phyloP scores from a whole-genome alignment of 108 stramenopile species.

The Pseudonitzschia pungens region DNA sequence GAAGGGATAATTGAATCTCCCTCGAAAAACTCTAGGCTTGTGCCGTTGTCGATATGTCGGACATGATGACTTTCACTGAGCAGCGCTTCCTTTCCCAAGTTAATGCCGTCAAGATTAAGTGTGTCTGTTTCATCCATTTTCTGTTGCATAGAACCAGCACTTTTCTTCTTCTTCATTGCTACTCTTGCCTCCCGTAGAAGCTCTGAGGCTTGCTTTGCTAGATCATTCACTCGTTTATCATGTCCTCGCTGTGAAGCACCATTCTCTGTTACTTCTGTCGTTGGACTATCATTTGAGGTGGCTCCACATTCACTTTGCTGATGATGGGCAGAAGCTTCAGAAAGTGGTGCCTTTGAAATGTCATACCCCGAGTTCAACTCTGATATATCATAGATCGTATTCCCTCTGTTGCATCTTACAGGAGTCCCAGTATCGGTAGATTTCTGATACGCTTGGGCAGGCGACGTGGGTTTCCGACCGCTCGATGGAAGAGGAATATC shows the following conservation, averaged over 20 bases:
- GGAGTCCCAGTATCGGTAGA: neutral
- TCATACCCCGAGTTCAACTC: neutral
- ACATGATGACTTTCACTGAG: no score
- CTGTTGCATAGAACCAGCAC: no score
- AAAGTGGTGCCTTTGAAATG: neutral
- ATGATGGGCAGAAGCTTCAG: neutral
- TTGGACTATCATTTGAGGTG: no score
- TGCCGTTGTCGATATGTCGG: no score
- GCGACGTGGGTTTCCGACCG: neutral
- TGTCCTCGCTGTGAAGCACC: no score
- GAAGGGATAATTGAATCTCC: conserved; percentile 23
- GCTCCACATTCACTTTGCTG: no score
- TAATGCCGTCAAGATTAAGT: no score
- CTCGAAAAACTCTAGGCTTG: neutral
- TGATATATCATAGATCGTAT: neutral
- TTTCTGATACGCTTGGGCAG: neutral
- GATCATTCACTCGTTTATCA: neutral
- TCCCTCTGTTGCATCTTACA: neutral
- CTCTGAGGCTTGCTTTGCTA: conserved; percentile 13
- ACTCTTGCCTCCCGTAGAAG: neutral
- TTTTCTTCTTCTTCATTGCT: conserved; percentile 1
- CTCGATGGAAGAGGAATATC: neutral
- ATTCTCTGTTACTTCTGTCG: no score
- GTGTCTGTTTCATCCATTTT: no score
- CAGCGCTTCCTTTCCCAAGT: no score